These are phyloP conservation scores for Cladophialophora immunda DNA, from an alignment of 2,329 filamentous ascomycete species.

Conservation along the genomic window DNA sequence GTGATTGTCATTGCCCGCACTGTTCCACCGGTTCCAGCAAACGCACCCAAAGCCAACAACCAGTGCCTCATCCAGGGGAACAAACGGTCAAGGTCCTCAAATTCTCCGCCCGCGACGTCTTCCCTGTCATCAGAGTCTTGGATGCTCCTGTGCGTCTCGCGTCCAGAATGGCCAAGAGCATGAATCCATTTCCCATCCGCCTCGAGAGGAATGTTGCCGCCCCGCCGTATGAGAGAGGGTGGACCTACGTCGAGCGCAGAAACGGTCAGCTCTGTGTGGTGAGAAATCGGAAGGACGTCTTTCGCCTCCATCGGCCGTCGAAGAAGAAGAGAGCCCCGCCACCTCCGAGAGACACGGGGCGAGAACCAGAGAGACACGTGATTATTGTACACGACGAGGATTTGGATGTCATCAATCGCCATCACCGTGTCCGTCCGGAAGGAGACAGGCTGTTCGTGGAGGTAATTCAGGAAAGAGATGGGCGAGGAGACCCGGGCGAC, in stretches of 20 bases:
- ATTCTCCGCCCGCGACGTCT: conserved; percentile 9
- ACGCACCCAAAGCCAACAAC: conserved; percentile 12
- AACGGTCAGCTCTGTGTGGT: conserved; percentile 9
- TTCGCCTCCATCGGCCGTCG: background rate
- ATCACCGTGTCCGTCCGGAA: background rate
- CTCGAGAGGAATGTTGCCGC: conserved; percentile 3
- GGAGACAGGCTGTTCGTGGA: conserved; percentile 11
- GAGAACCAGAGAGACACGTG: background rate
- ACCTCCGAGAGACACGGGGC: background rate
- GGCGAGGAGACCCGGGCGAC: background rate
- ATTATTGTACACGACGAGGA: conserved; percentile 1
- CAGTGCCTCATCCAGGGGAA: background rate
- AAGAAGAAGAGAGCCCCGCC: conserved; percentile 2
- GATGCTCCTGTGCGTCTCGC: conserved; percentile 5
- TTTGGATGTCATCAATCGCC: background rate
- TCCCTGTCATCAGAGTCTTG: background rate
- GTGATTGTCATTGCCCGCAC: conserved; percentile 16
- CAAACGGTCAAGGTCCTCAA: conserved; percentile 19
- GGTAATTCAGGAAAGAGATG: background rate
- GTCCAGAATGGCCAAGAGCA: background rate
- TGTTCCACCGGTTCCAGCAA: conserved; percentile 23
- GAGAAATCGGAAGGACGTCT: conserved; percentile 12
- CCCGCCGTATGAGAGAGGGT: conserved; percentile 11
- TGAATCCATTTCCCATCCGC: background rate
- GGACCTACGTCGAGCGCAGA: conserved; percentile 8